Evolutionary conservation across 331 rosid species (phyloP).

Genomic region (Rosa hybrid): DNA sequence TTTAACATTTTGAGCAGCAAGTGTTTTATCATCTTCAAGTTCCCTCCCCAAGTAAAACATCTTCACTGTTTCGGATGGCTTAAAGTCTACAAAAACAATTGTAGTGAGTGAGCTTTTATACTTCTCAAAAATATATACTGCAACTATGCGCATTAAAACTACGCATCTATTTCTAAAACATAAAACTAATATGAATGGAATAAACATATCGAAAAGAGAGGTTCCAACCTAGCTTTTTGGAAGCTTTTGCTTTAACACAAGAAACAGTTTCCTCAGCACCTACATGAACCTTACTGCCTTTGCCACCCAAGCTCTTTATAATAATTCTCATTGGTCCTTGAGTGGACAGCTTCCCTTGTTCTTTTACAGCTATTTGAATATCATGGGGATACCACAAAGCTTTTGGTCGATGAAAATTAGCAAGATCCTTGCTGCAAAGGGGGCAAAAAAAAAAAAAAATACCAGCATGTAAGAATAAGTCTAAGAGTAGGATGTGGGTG

Average conservation of each 20-base stretch:
- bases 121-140: neutral
- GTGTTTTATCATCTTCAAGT: conserved; percentile 76
- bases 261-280: conserved; percentile 74
- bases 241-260: conserved; percentile 81
- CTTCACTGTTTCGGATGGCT: conserved; percentile 72
- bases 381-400: conserved; percentile 98
- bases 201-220: conserved; percentile 26
- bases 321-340: conserved; percentile 83
- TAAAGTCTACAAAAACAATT: conserved; percentile 61
- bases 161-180: neutral
- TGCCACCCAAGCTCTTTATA: conserved; percentile 94
- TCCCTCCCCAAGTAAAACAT: conserved; percentile 74
- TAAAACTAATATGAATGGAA: conserved; percentile 3
- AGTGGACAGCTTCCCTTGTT: conserved; percentile 75
- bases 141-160: neutral
- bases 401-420: conserved; percentile 96
- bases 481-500: neutral
- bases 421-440: conserved; percentile 82
- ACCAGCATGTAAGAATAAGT: conserved; percentile 26
- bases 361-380: conserved; percentile 74
- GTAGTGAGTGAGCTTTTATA: neutral
- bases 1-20: conserved; percentile 77
- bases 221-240: conserved; percentile 91
- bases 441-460: neutral
- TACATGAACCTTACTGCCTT: conserved; percentile 81